Conservation (phyloP, 2,329 filamentous ascomycete genomes). For the Leptographium radiaticola region DNA sequence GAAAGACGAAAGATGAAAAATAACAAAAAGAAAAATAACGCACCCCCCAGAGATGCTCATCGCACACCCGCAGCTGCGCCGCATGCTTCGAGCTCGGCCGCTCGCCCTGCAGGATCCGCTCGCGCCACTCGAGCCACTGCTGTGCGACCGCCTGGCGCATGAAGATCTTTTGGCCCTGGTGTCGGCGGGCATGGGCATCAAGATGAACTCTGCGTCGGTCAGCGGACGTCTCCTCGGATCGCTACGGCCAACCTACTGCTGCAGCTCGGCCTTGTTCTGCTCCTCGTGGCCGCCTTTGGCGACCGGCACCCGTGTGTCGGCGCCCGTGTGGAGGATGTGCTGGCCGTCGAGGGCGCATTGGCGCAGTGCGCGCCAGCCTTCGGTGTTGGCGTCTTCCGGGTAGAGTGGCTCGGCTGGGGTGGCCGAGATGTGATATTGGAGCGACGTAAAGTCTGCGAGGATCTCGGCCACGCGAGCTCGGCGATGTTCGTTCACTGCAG, state of each 20-base stretch:
- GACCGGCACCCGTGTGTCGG: constrained; percentile 45
- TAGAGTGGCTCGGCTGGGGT: constrained; percentile 40
- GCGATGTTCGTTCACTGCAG: constrained; percentile 45
- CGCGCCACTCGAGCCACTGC: constrained; percentile 43
- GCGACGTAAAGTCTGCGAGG: constrained; percentile 45
- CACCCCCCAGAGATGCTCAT: constrained; percentile 44
- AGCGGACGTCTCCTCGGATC: background rate
- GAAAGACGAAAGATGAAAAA: background rate
- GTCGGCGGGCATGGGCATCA: constrained; percentile 47
- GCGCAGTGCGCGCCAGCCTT: constrained; percentile 48
- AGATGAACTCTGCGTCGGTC: constrained; percentile 34
- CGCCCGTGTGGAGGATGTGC: constrained; percentile 50
- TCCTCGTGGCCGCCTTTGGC: constrained; percentile 41
- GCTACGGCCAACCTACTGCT: constrained; percentile 33
- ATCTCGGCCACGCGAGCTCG: constrained; percentile 47
- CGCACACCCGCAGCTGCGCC: constrained; percentile 37
- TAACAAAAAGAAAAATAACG: constrained; percentile 15
- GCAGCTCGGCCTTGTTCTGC: constrained; percentile 48
- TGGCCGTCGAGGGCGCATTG: constrained; percentile 51
- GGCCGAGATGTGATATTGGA: constrained; percentile 50
- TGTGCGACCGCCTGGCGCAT: constrained; percentile 47
- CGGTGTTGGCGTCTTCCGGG: constrained; percentile 47
- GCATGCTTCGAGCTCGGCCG: constrained; percentile 31
- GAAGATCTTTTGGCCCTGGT: constrained; percentile 53
- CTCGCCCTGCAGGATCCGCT: constrained; percentile 37